Base-by-base conservation (phyloP, 1,284 basidiomycete genomes). In the Malassezia equina region DNA sequence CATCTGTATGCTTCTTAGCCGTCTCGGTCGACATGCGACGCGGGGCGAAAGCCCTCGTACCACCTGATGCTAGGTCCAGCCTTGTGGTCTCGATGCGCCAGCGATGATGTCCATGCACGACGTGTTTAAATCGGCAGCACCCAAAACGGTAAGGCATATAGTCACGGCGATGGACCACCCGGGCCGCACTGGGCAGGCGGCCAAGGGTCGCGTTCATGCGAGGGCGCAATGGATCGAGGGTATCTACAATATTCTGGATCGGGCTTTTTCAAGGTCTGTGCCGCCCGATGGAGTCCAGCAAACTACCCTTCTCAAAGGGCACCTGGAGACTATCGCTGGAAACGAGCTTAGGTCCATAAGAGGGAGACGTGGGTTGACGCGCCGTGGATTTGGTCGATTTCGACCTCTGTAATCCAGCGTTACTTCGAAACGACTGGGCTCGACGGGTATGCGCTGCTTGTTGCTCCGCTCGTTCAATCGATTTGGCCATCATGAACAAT, bases 401-500 rank as follows among this genome's bases (percentile, higher is more conserved):
- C 2, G 31, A 23, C 8, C 47, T 19, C 13, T 41, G 24, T 2
- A 41, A 28, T 24, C 19, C 49, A 3, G 49, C 41, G 17, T 41
- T 28, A 13, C 27, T 15, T 3, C 40, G 49, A 4, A 41, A 8
- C 3, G 23, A 34, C 7, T 48, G 27, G 6, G 33, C 34, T 9
- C 46, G 46, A 3, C 46, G 31, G 6, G 15, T n/a, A n/a, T 19
- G 19, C 24, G 33, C 46, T 7, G 34, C 46, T 7, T 25, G 31
- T 7, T 48, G 33, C 27, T 48, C 46, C 15, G 46, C 24, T 3
- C 46, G 46, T 25, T 48, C 46, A 12, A 39, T 17, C 5, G 32
- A 15, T 11, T 28, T 21, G 13, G 33, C 46, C 21, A 25, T 17
- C 7, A 4, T n/a, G 21, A 74, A 71, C 4, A 74, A 55, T 9